These are phyloP conservation scores for Fusarium hainanense DNA, from an alignment of 2,329 filamentous ascomycete genomes.

Conservation along the genomic window DNA sequence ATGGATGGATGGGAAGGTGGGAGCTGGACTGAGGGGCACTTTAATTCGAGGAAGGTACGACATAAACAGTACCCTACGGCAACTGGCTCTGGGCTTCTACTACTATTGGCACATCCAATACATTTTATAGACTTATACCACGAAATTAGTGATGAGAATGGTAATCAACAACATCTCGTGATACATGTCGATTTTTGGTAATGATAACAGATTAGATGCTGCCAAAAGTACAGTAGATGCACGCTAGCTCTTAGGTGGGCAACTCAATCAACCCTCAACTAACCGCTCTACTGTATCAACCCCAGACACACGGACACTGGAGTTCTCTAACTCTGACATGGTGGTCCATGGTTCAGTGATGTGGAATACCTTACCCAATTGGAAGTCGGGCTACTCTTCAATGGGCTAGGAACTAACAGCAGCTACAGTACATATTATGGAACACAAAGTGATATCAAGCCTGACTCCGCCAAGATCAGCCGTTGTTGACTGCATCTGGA, in stretches of 20 bases:
- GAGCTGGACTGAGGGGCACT: neutral
- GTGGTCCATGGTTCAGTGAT: neutral
- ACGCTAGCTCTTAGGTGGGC: slow-evolving; percentile 5
- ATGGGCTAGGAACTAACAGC: neutral
- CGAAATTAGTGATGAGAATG: neutral
- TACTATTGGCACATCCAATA: neutral
- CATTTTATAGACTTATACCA: neutral
- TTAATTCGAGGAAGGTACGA: neutral
- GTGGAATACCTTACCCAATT: neutral
- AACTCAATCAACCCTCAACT: slow-evolving; percentile 3
- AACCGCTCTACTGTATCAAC: slow-evolving; percentile 31
- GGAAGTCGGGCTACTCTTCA: neutral
- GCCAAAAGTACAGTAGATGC: slow-evolving; percentile 4
- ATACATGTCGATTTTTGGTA: slow-evolving; percentile 1
- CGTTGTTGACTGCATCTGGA: slow-evolving; percentile 34
- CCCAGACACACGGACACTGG: slow-evolving; percentile 25
- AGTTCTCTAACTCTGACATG: slow-evolving; percentile 5
- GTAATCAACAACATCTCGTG: neutral
- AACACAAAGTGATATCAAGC: slow-evolving; percentile 22
- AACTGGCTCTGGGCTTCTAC: neutral
- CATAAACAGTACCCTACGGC: neutral
- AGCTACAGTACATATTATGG: slow-evolving; percentile 5
- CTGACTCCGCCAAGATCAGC: slow-evolving; percentile 33
- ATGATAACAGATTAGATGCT: slow-evolving; percentile 4
- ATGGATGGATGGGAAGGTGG: neutral